These are phyloP conservation scores for Pulveroboletus frians DNA, from an alignment of 768 basidiomycete genomes.

Conservation along the genomic window DNA sequence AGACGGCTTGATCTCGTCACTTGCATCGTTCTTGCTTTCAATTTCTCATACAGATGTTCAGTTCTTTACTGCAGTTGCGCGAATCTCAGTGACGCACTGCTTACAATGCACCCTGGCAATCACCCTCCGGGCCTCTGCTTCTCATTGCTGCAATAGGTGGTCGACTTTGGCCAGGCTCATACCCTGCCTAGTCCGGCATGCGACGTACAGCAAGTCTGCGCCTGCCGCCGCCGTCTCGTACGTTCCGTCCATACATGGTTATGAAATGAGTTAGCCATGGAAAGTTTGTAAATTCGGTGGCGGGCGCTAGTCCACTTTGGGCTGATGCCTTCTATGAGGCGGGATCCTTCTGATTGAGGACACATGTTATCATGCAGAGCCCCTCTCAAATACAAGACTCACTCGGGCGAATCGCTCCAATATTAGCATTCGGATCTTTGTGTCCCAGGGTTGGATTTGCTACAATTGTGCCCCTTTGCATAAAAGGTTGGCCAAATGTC, in stretches of 20 bases:
- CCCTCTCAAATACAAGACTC: conserved; percentile 16
- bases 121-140: not conserved
- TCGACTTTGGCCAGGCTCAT: not conserved
- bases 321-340: not conserved
- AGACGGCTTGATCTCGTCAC: not conserved
- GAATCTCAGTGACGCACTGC: too few relatives aligned
- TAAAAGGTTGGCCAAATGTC: conserved; percentile 13
- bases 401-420: conserved; percentile 4
- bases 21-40: not conserved
- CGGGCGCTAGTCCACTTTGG: conserved; percentile 5
- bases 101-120: not conserved
- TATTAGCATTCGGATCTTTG: not conserved
- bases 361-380: not conserved
- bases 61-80: not conserved
- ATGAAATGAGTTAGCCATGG: not conserved
- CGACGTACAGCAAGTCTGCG: conserved; percentile 20
- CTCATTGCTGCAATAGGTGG: not conserved
- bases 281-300: conserved; percentile 5
- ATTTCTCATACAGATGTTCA: not conserved
- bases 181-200: not conserved
- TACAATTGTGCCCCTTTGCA: not conserved
- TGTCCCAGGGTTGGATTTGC: conserved; percentile 2
- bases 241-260: not conserved
- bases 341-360: not conserved
- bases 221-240: conserved; percentile 1